These are phyloP conservation scores for Naumovozyma castellii DNA, from an alignment of 805 yeast genomes.

Conservation along the genomic window DNA sequence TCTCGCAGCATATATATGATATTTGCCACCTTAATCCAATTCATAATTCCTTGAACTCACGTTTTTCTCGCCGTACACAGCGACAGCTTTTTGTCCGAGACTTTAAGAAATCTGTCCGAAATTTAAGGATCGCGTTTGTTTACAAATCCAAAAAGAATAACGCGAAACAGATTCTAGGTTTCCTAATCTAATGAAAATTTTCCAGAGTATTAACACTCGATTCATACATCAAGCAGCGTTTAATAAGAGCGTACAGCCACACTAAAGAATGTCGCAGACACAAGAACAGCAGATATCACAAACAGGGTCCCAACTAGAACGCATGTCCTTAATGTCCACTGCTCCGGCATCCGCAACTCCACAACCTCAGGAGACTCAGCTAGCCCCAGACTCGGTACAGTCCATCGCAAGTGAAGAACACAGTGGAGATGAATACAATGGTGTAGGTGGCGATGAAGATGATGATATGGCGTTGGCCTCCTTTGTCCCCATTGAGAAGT, in stretches of 20 bases:
- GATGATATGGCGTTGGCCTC: conserved; percentile 39
- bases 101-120: no score
- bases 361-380: conserved; percentile 7
- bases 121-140: no score
- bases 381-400: not conserved
- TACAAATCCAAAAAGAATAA: not conserved
- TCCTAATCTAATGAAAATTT: no score
- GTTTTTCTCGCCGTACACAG: not conserved
- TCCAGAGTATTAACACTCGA: no score
- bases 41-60: not conserved
- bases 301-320: not conserved
- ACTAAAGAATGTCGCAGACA: conserved; percentile 5
- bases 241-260: not conserved
- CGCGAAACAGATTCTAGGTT: no score
- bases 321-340: conserved; percentile 17
- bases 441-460: conserved; percentile 31
- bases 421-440: conserved; percentile 4
- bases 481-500: conserved; percentile 29
- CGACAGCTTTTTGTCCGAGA: no score
- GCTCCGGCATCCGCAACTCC: conserved; percentile 19
- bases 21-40: not conserved
- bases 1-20: no score
- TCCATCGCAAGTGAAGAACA: conserved; percentile 1
- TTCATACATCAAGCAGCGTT: no score
- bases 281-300: conserved; percentile 4